Evolutionary conservation across 441 rosid genomes (phyloP), one percentile per base, ranked within the genome.

Genomic region (Euphorbia celastroides): DNA sequence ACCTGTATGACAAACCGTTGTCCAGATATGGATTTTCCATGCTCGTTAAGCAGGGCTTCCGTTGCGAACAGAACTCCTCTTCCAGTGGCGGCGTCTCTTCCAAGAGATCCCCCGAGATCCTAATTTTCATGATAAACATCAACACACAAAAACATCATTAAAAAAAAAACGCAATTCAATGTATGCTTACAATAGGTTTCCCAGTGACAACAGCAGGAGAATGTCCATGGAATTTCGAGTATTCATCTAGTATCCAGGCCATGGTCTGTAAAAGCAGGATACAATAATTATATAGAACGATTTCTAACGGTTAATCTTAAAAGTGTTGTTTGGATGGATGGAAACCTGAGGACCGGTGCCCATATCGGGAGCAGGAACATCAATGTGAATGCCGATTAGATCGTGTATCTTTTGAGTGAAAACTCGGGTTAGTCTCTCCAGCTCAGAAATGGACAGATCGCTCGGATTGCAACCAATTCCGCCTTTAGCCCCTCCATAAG

Each of bases 11-110:
- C 88, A 77, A 95, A 92, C 20, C 91, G 82, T 80, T 86, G 74
- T 11, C 83, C 88, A 55, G 85, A 68, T 64, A 95, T 79, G 19
- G 93, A 79, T 79, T 87, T 88, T 59, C 98, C 95, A 27, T 90
- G 74, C 65, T 95, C 99, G 59, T 89, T 88, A 70, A 95, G 98
- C 76, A 95, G 77, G 66, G 99, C 98, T 80, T 90, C 96, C 0
- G 95, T 85, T 17, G 95, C 98, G 70, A 75, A 92, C 62, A 90
- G 92, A 42, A 88, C 96, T 70, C 99, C 98, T 3, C 93, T 86
- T 44, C 99, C 98, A n/a, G 99, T 95, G n/a, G 99, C 98, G 74
- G 98, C 97, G 74, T 92, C 98, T 74, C 99, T 83, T 46, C 99
- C 98, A 2, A 90, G 75, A 9, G 99, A 95, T 67, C 99, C 99